These are phyloP conservation scores for Mycena maculata DNA, from an alignment of 768 basidiomycete genomes.

Conservation along the genomic window DNA sequence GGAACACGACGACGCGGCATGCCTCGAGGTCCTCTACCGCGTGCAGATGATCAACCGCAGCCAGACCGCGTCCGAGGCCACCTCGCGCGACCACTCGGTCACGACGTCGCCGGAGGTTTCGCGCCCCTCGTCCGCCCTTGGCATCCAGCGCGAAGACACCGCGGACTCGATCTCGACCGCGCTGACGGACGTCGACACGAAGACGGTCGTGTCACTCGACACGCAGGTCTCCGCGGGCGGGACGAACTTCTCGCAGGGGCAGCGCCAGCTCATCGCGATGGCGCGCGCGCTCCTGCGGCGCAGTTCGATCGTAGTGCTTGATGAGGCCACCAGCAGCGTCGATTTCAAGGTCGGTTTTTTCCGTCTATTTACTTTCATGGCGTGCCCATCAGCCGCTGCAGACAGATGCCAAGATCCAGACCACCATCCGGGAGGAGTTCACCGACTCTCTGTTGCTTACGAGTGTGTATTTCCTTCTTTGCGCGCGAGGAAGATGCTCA, in stretches of 20 bases:
- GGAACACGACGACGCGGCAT: constrained; percentile 84
- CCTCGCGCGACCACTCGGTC: constrained; percentile 61
- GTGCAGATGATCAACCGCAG: constrained; percentile 79
- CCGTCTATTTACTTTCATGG: constrained; percentile 50
- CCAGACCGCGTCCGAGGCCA: constrained; percentile 58
- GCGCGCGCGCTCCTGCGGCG: constrained; percentile 81
- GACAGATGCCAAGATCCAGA: constrained; percentile 91
- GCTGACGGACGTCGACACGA: constrained; percentile 66
- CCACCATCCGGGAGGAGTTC: constrained; percentile 89
- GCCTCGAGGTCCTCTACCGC: constrained; percentile 82
- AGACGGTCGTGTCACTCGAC: constrained; percentile 71
- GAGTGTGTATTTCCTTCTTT: background rate
- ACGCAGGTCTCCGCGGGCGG: constrained; percentile 89
- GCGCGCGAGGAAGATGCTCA: constrained; percentile 37
- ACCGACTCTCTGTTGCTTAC: constrained; percentile 78
- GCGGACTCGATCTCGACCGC: constrained; percentile 56
- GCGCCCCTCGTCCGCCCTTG: constrained; percentile 53
- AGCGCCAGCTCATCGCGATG: constrained; percentile 91
- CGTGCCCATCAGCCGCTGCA: constrained; percentile 70
- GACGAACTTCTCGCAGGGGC: constrained; percentile 92
- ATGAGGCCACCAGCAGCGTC: constrained; percentile 74
- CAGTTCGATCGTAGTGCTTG: constrained; percentile 82
- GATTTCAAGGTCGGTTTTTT: constrained; percentile 20
- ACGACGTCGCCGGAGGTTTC: constrained; percentile 60
- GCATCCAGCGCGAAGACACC: constrained; percentile 52